Evolutionary conservation across 352 stramenopile species (phyloP).

Genomic region (Phytopythium delawarense): DNA sequence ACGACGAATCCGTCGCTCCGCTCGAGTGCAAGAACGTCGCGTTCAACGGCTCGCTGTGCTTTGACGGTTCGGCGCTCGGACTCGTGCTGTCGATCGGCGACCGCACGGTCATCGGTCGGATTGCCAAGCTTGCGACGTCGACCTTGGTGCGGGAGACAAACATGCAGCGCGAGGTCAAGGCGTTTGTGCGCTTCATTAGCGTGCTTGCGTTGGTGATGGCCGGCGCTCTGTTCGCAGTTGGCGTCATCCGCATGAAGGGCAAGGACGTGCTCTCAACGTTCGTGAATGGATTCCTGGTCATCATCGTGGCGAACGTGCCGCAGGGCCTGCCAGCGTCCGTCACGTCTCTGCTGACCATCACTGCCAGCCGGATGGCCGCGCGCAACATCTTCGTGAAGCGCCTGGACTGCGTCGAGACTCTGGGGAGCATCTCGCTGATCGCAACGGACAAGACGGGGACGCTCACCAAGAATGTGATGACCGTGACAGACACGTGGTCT

Average conservation of each 20-base stretch:
- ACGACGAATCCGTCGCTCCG: conserved; percentile 18
- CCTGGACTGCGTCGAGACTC: conserved; percentile 85
- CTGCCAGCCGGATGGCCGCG: conserved; percentile 66
- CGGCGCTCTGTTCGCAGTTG: conserved; percentile 24
- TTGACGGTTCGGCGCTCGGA: conserved; percentile 35
- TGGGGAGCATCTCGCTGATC: conserved; percentile 86
- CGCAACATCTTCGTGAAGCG: conserved; percentile 89
- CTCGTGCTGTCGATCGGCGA: conserved; percentile 41
- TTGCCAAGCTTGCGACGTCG: conserved; percentile 39
- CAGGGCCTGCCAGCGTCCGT: conserved; percentile 91
- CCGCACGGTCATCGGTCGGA: conserved; percentile 49
- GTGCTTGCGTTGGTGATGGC: conserved; percentile 30
- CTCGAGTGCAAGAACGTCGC: conserved; percentile 45
- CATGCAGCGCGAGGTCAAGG: conserved; percentile 41
- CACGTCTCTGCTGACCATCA: conserved; percentile 85
- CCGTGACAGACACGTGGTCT: conserved; percentile 40
- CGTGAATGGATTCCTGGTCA: conserved; percentile 44
- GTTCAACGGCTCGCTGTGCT: conserved; percentile 47
- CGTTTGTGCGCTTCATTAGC: conserved; percentile 44
- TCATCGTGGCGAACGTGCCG: conserved; percentile 66
- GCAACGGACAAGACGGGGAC: conserved; percentile 93
- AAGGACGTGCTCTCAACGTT: conserved; percentile 36
- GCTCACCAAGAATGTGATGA: conserved; percentile 79
- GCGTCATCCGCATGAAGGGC: conserved; percentile 28
- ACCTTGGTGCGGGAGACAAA: conserved; percentile 27